Evolutionary conservation across 1,284 basidiomycete species (phyloP), one percentile per base, ranked within the genome.

Genomic region (Ganoderma sinense): DNA sequence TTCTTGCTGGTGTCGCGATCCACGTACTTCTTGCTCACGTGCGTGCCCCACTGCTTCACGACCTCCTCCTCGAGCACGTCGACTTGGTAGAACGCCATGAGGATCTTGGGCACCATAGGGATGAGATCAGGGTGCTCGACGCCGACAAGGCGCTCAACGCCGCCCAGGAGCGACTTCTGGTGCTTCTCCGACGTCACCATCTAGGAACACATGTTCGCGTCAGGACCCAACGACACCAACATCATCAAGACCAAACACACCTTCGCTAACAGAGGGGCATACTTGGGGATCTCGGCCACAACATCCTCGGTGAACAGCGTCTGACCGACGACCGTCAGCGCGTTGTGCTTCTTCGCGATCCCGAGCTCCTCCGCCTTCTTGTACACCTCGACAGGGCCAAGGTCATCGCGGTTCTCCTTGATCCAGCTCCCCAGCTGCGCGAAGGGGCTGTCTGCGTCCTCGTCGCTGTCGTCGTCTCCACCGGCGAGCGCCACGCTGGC

Each of bases 11-110:
- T 93, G 36, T 99, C 97, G 84, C 95, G 97, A 83, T 97, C 95
- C 68, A 97, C 96, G 80, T 98, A 99, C 86, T 99, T 98, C 87
- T 96, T 98, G 83, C 93, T 95, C 76, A 98, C 96, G 78, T 99
- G 97, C 7, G 95, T 98, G 40, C 97, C 97, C 97, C 97, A 99
- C 75, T 97, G 91, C 63, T 88, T 90, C 72, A 97, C 87, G 20
- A 98, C 87, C 39, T 96, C 96, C 81, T 99, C 97, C 23, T 98
- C 97, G 60, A 99, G 84, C 26, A 98, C 86, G 76, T 99, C 97
- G 62, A 87, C 88, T 82, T 99, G 97, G 83, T 99, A 99, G 75
- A 98, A 88, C 14, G 83, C 90, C 97, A 99, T 99, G 73, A 99
- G 88, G 73, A 98, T 92, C 84, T 99, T 99, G 59, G 96, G 96